These are phyloP conservation scores for Coccomyxa sp. DNA, from an alignment of 139 green algal species.

Conservation along the genomic window DNA sequence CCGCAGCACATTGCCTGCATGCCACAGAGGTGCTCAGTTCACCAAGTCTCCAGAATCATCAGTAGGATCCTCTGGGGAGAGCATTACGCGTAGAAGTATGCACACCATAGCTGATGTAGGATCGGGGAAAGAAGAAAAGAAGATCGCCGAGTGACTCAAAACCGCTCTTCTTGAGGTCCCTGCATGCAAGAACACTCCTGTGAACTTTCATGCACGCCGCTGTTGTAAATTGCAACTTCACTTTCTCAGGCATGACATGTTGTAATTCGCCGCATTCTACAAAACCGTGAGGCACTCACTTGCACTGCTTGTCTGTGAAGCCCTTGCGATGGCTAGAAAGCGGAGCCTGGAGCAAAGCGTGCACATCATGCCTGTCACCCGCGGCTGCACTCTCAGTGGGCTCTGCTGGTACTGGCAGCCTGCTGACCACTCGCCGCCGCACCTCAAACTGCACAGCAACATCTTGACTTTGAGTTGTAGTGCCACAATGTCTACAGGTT, in stretches of 20 bases:
- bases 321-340: not conserved
- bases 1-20: not conserved
- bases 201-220: not conserved
- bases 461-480: no score
- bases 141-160: conserved; percentile 34
- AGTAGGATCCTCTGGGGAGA: no score
- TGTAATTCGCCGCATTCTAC: not conserved
- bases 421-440: no score
- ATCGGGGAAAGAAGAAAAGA: conserved; percentile 38
- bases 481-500: no score
- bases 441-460: no score
- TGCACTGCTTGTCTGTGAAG: conserved; percentile 5
- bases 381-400: not conserved
- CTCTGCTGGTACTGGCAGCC: no score
- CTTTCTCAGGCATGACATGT: not conserved
- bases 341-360: conserved; percentile 4
- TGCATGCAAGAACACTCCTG: conserved; percentile 3
- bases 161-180: conserved; percentile 17
- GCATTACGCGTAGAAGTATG: no score
- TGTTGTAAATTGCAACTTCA: not conserved
- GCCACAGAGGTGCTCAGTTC: not conserved
- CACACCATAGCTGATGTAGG: conserved; percentile 22
- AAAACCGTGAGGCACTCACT: conserved; percentile 13
- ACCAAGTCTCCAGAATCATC: no score
- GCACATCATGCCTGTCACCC: not conserved